Percentiles rank a stretch among this genome's conserved stretches.
These are phyloP conservation scores for Pisolithus sp. DNA, from an alignment of 768 basidiomycete genomes.

Conservation along the genomic window DNA sequence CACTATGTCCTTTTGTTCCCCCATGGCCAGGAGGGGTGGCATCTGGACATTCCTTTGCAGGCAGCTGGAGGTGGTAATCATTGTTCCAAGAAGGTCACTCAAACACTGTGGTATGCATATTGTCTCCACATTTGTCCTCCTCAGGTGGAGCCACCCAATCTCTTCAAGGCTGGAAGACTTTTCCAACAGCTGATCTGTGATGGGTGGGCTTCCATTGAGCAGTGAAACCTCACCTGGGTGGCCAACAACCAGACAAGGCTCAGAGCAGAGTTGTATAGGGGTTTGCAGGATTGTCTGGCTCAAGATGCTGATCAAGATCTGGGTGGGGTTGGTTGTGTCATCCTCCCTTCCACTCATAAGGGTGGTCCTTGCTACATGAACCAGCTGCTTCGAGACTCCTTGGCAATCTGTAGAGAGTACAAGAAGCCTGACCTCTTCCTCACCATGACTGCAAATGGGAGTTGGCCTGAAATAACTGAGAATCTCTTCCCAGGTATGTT, in stretches of 20 bases:
- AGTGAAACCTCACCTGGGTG: conserved; percentile 31
- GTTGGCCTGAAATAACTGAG: no score
- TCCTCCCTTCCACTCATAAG: no score
- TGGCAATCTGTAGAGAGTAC: no score
- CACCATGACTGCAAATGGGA: no score
- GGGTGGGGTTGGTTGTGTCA: conserved; percentile 6
- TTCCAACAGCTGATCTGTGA: conserved; percentile 39
- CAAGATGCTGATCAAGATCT: conserved; percentile 27
- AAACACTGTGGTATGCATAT: conserved; percentile 19
- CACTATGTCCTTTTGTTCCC: no score
- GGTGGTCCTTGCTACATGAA: no score
- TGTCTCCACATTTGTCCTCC: conserved; percentile 22
- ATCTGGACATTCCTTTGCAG: background rate
- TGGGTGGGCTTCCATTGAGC: conserved; percentile 39
- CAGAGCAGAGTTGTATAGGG: conserved; percentile 30
- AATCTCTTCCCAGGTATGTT: no score
- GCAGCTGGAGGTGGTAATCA: background rate
- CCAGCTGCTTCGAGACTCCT: no score
- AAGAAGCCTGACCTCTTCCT: no score
- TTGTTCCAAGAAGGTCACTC: background rate
- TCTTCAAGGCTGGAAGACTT: conserved; percentile 33
- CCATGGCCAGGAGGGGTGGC: no score
- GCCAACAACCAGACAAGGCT: conserved; percentile 29
- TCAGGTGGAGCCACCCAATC: conserved; percentile 13
- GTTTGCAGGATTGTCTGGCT: conserved; percentile 26